Percentiles rank a stretch among this genome's conserved stretches.
Evolutionary conservation across 371 early-diverging fungal genomes (phyloP).

Genomic region (Fennellomyces sp.): DNA sequence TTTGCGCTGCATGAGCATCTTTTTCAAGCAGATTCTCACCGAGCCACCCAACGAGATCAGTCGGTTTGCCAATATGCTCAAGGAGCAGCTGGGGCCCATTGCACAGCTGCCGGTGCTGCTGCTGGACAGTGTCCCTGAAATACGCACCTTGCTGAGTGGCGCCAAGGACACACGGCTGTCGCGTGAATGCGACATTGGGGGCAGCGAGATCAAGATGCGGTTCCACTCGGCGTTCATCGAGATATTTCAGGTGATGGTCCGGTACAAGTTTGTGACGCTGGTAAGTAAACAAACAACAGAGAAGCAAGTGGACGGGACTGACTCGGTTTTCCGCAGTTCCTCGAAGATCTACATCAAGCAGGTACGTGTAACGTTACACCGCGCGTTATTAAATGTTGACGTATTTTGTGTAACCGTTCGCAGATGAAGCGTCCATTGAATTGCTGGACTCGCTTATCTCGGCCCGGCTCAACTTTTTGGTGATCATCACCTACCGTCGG

Average conservation of each 20-base stretch:
- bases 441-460: constrained; percentile 43
- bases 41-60: constrained; percentile 35
- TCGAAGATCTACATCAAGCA: constrained; percentile 58
- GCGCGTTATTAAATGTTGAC: neutral
- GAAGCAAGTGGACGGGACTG: too few species aligned
- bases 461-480: constrained; percentile 37
- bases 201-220: constrained; percentile 42
- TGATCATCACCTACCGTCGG: constrained; percentile 43
- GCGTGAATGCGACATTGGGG: constrained; percentile 31
- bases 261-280: constrained; percentile 49
- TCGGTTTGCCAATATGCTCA: constrained; percentile 38
- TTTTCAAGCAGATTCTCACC: constrained; percentile 40
- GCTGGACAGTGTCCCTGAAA: constrained; percentile 46
- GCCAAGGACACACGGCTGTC: constrained; percentile 1
- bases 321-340: too few species aligned
- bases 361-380: constrained; percentile 27
- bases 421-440: constrained; percentile 53
- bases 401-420: neutral
- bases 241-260: constrained; percentile 49
- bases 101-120: constrained; percentile 40
- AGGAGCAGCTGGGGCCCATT: constrained; percentile 38
- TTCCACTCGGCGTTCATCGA: constrained; percentile 51
- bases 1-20: constrained; percentile 41
- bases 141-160: constrained; percentile 30
- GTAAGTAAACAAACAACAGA: too few species aligned